Evolutionary conservation across 257 asterid species (phyloP).

Genomic region (Misopates orontium): DNA sequence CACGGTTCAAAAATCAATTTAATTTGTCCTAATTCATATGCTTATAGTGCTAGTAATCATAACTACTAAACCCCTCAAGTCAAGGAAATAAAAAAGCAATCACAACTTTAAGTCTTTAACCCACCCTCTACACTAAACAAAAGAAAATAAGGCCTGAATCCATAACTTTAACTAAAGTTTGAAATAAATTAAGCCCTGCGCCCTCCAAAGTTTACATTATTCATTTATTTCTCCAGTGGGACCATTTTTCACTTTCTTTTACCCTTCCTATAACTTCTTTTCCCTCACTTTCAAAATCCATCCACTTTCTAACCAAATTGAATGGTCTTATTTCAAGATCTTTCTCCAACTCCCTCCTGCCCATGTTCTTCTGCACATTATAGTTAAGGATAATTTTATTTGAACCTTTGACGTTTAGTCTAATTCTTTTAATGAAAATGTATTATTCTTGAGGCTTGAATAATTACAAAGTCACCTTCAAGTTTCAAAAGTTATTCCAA

Average conservation of each 20-base stretch:
- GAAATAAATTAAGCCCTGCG: slow-evolving; percentile 12
- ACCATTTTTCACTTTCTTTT: slow-evolving; percentile 17
- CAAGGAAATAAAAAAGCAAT: slow-evolving; percentile 5
- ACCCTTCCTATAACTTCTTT: slow-evolving; percentile 4
- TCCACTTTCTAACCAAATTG: slow-evolving; percentile 48
- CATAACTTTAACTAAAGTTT: slow-evolving; percentile 34
- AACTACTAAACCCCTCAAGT: slow-evolving; percentile 28
- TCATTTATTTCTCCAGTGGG: slow-evolving; percentile 26
- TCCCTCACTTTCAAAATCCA: slow-evolving; percentile 26
- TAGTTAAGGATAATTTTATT: background rate
- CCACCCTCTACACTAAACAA: slow-evolving; percentile 29
- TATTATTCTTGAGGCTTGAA: too few relatives aligned
- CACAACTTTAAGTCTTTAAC: slow-evolving; percentile 32
- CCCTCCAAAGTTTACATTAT: slow-evolving; percentile 32
- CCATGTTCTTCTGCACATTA: background rate
- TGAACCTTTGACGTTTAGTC: background rate
- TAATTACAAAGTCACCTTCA: too few relatives aligned
- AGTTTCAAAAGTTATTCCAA: too few relatives aligned
- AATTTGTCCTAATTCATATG: slow-evolving; percentile 12
- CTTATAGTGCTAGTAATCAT: slow-evolving; percentile 46
- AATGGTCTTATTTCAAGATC: slow-evolving; percentile 33
- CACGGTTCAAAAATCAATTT: slow-evolving; percentile 19
- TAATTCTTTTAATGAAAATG: too few relatives aligned
- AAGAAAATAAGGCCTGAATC: slow-evolving; percentile 24
- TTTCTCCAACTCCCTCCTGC: slow-evolving; percentile 22